These are phyloP conservation scores for Boletus rex-veris DNA, from an alignment of 768 basidiomycete species.

Conservation along the genomic window DNA sequence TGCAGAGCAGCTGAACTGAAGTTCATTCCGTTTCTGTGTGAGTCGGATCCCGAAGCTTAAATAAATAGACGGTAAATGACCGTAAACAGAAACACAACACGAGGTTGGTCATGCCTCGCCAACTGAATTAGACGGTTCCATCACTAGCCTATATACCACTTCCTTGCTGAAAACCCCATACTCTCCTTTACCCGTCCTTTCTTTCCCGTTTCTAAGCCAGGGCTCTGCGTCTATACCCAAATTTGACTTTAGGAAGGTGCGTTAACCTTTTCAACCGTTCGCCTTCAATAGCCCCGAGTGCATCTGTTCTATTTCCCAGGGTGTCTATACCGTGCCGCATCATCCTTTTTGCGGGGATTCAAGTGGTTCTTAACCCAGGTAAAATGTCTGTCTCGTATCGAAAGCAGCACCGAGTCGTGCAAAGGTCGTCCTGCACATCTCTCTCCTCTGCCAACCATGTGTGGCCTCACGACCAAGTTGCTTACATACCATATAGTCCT, in stretches of 20 bases:
- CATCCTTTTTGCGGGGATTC: neutral
- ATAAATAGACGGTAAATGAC: no score
- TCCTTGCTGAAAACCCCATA: neutral
- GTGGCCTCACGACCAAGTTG: neutral
- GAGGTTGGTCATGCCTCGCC: no score
- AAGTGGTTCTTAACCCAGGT: slow-evolving; percentile 5
- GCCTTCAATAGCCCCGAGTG: neutral
- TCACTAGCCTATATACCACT: no score
- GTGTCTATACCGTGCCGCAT: neutral
- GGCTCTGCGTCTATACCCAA: neutral
- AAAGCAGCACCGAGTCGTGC: neutral
- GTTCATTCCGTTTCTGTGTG: no score
- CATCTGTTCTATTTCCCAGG: neutral
- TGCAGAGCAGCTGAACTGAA: no score
- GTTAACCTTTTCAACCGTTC: neutral
- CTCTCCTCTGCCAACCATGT: neutral
- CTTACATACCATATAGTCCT: slow-evolving; percentile 7
- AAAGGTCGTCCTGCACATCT: neutral
- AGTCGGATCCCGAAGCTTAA: no score
- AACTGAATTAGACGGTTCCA: no score
- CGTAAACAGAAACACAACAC: no score
- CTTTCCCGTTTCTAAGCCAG: neutral
- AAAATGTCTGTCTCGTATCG: slow-evolving; percentile 1
- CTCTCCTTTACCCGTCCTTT: slow-evolving; percentile 5
- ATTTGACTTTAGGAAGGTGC: neutral